These are phyloP conservation scores for Dioszegia aurantiaca DNA, from an alignment of 768 basidiomycete genomes.

Conservation along the genomic window DNA sequence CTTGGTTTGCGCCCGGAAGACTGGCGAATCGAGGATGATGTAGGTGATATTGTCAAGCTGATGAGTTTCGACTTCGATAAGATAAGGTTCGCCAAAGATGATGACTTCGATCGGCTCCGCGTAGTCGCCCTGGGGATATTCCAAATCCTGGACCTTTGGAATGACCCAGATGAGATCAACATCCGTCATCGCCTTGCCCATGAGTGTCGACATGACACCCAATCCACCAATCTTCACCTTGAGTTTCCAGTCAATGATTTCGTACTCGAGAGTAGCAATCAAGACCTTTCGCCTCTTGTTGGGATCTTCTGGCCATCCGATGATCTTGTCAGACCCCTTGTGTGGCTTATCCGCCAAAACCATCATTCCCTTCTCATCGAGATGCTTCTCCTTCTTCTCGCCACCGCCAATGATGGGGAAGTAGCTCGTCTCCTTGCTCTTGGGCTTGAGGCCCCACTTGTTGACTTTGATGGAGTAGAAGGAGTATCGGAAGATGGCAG, in stretches of 20 bases:
- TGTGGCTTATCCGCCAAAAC: conserved; percentile 66
- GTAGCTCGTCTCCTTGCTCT: conserved; percentile 61
- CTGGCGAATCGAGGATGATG: conserved; percentile 87
- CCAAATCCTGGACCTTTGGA: conserved; percentile 90
- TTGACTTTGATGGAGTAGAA: conserved; percentile 97
- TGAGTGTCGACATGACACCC: conserved; percentile 94
- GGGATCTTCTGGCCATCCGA: conserved; percentile 96
- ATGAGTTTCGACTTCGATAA: conserved; percentile 94
- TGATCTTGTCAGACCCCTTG: conserved; percentile 65
- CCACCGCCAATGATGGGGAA: conserved; percentile 81
- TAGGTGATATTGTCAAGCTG: conserved; percentile 91
- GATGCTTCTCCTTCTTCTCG: conserved; percentile 62
- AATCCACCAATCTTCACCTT: conserved; percentile 98
- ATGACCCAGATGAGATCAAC: conserved; percentile 91
- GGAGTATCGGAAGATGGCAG: conserved; percentile 85
- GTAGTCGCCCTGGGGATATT: conserved; percentile 86
- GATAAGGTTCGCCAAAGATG: conserved; percentile 92
- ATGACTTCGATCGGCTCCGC: conserved; percentile 92
- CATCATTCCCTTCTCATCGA: conserved; percentile 43
- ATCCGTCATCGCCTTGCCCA: conserved; percentile 98
- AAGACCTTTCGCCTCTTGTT: conserved; percentile 86
- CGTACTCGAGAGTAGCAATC: conserved; percentile 90
- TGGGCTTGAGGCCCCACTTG: conserved; percentile 76
- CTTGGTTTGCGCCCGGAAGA: conserved; percentile 95
- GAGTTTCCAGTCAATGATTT: conserved; percentile 94